A percentile compares a stretch with the other conserved stretches of the same genome.
These are phyloP conservation scores for Patellaria atrata DNA, from an alignment of 495 filamentous ascomycete species.

Conservation along the genomic window DNA sequence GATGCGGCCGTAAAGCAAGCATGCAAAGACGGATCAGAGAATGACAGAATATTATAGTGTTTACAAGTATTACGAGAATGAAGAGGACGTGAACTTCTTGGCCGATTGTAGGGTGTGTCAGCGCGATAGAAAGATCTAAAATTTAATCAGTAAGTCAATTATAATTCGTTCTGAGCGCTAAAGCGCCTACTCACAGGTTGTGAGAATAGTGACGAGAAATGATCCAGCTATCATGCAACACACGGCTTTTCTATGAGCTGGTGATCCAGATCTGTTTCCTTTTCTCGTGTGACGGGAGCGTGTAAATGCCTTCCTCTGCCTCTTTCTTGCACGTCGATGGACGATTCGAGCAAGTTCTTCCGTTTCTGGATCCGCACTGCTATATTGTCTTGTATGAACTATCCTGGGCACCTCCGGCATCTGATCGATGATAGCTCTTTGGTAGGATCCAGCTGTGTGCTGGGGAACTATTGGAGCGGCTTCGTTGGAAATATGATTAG, in stretches of 20 bases:
- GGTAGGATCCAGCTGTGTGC: conserved; percentile 18
- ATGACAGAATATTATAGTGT: conserved; percentile 69
- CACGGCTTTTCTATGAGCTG: conserved; percentile 11
- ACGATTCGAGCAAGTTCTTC: conserved; percentile 6
- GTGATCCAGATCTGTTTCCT: conserved; percentile 5
- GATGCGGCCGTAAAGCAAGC: conserved; percentile 28
- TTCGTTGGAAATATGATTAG: conserved; percentile 6
- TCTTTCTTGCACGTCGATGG: not conserved
- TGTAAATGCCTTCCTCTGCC: conserved; percentile 1
- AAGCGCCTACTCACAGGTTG: conserved; percentile 18
- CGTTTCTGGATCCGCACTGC: conserved; percentile 15
- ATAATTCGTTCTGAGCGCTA: conserved; percentile 3
- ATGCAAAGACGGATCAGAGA: conserved; percentile 59
- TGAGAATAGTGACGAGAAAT: conserved; percentile 16
- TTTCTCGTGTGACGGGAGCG: conserved; percentile 11
- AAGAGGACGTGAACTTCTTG: conserved; percentile 60
- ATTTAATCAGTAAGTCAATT: no score
- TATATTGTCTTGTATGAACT: conserved; percentile 2
- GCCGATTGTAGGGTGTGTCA: conserved; percentile 38
- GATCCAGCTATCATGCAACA: conserved; percentile 18
- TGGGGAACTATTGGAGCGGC: conserved; percentile 15
- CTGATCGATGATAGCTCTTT: conserved; percentile 12
- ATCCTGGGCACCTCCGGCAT: conserved; percentile 2
- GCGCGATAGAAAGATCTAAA: conserved; percentile 59
- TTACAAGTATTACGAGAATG: conserved; percentile 56